These are phyloP conservation scores for Candida peoriensis DNA, from an alignment of 805 yeast species.

Conservation along the genomic window DNA sequence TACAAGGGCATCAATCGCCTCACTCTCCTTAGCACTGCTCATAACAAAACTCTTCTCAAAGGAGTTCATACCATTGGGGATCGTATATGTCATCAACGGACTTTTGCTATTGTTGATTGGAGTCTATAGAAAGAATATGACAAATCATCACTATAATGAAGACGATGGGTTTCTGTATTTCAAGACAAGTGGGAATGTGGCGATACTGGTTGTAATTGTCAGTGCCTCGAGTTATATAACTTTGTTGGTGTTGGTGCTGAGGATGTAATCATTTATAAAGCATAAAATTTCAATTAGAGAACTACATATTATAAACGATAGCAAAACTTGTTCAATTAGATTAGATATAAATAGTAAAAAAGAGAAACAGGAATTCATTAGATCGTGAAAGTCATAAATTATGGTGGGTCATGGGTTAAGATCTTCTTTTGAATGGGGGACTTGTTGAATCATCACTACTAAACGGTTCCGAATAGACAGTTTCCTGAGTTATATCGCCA, in stretches of 20 bases:
- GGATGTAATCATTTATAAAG: conserved; percentile 27
- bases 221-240: conserved; percentile 48
- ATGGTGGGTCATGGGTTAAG: not conserved
- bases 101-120: conserved; percentile 37
- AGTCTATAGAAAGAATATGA: conserved; percentile 26
- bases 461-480: conserved; percentile 19
- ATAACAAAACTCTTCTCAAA: conserved; percentile 58
- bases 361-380: not conserved
- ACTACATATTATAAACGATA: not conserved
- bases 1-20: conserved; percentile 64
- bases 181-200: conserved; percentile 58
- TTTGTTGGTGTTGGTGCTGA: conserved; percentile 44
- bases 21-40: conserved; percentile 56
- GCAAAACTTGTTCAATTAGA: not conserved
- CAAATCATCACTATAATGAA: conserved; percentile 34
- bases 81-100: conserved; percentile 61
- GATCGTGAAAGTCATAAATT: not conserved
- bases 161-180: conserved; percentile 37
- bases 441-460: conserved; percentile 6
- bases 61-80: conserved; percentile 64
- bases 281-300: no score
- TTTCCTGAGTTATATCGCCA: conserved; percentile 20
- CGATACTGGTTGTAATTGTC: conserved; percentile 43
- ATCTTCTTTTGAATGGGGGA: conserved; percentile 6
- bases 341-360: not conserved